Percentiles rank a stretch among this genome's conserved stretches.
Evolutionary conservation across 345 rosid genomes (phyloP).

Genomic region (Eucalyptus sp.): DNA sequence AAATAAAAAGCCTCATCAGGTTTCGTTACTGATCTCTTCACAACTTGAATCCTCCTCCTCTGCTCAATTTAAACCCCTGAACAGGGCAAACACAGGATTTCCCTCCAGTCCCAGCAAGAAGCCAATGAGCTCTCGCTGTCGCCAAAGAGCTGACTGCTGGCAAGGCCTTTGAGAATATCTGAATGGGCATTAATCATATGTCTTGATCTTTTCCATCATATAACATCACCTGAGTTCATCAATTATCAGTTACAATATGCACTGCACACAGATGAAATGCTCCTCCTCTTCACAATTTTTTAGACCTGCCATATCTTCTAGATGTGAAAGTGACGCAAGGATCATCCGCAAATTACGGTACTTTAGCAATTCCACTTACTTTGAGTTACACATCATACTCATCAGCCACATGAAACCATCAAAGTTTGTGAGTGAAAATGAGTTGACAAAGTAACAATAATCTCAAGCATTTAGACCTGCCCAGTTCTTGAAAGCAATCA

Average conservation of each 20-base stretch:
- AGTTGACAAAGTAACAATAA: background rate
- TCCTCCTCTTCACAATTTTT: background rate
- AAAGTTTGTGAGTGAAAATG: background rate
- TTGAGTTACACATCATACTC: background rate
- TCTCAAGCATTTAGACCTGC: conserved; percentile 74
- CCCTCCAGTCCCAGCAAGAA: background rate
- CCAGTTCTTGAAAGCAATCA: conserved; percentile 93
- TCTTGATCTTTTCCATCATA: background rate
- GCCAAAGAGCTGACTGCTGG: background rate
- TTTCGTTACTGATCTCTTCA: background rate
- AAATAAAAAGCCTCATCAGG: background rate
- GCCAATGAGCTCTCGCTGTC: background rate
- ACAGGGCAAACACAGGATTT: background rate
- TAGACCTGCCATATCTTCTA: background rate
- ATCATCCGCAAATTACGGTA: background rate
- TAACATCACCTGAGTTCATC: background rate
- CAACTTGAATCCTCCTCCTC: background rate
- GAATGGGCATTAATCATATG: background rate
- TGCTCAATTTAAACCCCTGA: background rate
- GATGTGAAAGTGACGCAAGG: background rate
- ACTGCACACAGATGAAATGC: background rate
- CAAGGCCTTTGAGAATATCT: background rate
- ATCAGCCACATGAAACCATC: background rate
- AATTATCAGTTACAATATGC: background rate
- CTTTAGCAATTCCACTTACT: background rate